phyloP scores from a whole-genome alignment of 768 basidiomycete genomes.

The Hirschioporus abietinus region DNA sequence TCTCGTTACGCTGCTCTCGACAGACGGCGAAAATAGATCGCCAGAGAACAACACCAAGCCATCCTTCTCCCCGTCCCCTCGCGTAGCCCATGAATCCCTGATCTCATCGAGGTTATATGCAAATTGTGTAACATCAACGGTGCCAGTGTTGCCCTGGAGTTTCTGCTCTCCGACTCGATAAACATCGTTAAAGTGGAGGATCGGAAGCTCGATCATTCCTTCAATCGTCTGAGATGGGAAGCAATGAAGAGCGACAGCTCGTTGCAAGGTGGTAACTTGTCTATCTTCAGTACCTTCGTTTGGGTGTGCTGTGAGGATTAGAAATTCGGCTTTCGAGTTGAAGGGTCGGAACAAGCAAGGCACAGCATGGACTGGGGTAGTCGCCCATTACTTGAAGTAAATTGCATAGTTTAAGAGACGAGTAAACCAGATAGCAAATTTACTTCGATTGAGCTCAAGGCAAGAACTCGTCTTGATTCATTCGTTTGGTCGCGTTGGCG shows the following conservation, averaged over 20 bases:
- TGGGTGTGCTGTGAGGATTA: no score
- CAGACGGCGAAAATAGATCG: slow-evolving; percentile 82
- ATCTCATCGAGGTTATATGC: slow-evolving; percentile 62
- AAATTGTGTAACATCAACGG: slow-evolving; percentile 87
- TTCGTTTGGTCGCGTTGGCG: no score
- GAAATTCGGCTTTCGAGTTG: no score
- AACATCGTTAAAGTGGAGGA: slow-evolving; percentile 77
- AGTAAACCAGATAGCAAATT: no score
- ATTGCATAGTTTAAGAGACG: no score
- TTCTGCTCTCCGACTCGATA: slow-evolving; percentile 81
- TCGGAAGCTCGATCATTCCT: slow-evolving; percentile 32
- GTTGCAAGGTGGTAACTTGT: background rate
- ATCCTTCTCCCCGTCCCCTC: slow-evolving; percentile 48
- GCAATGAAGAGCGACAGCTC: background rate
- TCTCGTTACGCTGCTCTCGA: slow-evolving; percentile 83
- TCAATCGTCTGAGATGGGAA: background rate
- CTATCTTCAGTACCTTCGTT: no score
- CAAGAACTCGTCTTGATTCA: no score
- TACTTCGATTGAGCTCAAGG: no score
- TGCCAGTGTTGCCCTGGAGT: slow-evolving; percentile 43
- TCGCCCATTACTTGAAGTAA: no score
- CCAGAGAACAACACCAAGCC: slow-evolving; percentile 85
- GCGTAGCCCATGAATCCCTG: slow-evolving; percentile 48
- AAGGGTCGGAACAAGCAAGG: no score
- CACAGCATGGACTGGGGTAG: no score